Evolutionary conservation across 179 eudicot species (phyloP), one percentile per base, ranked within the genome.

Genomic region (Pouteria campechiana): DNA sequence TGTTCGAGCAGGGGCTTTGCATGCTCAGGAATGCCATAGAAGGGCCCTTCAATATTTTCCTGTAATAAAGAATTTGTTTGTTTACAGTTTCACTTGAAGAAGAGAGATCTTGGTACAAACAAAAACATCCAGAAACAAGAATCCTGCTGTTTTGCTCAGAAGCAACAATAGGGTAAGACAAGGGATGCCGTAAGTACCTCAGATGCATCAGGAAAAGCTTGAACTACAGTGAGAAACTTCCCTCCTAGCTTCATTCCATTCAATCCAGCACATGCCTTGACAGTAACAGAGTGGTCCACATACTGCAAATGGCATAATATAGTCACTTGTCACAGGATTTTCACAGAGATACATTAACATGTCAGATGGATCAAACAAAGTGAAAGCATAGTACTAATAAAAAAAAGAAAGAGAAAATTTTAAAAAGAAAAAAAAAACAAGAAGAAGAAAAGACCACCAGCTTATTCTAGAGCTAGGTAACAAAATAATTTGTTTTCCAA

Each of bases 171-270:
- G 5, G 14, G 8, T 7, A 11, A 37, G n/a, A 35, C 35, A 32
- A 15, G 24, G 16, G 29, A 43, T 36, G 25, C 30, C 30, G 14
- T n/a, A 41, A 37, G 29, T 65, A 86, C 97, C 76, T 49, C 48
- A 41, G 61, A 43, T 52, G 67, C 64, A 48, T 74, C 61, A 15
- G 74, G 90, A 54, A 55, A 46, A 36, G 94, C 95, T 63, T 76
- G 83, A 58, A 79, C 78, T 34, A 74, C 98, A 32, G 95, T 81
- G 36, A 86, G 65, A 54, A 79, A 53, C 58, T 61, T 54, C 21
- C 94, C 94, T 27, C 92, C 94, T 63, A 90, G 53, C 45, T 50
- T 79, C 92, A 90, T 70, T 25, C 89, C 96, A 70, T 75, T 90
- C 52, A 90, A 72, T 24, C 78, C 88, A 49, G 84, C 96, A 64